Evolutionary conservation across 331 rosid genomes (phyloP).

Genomic region (Prunus yedoensis): DNA sequence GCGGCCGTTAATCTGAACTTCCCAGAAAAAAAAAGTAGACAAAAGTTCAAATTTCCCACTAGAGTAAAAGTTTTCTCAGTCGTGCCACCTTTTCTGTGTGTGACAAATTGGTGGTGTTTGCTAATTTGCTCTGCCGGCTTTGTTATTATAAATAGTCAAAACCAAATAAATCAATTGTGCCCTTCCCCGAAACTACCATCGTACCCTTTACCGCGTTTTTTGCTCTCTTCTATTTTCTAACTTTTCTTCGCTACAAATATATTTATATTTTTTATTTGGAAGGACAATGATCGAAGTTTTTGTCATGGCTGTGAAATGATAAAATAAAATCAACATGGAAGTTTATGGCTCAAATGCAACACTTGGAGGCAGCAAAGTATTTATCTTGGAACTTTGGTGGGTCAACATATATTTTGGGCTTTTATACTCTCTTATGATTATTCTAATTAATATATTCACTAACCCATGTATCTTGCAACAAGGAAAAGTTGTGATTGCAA

Average conservation of each 20-base stretch:
- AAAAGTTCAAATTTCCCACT: neutral
- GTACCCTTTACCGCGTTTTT: neutral
- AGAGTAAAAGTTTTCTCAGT: neutral
- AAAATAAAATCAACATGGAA: no score
- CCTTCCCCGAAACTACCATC: neutral
- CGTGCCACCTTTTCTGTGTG: neutral
- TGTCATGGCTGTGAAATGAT: no score
- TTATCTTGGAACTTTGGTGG: no score
- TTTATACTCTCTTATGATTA: no score
- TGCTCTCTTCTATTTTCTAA: neutral
- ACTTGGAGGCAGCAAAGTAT: neutral
- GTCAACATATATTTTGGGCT: no score
- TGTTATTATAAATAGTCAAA: neutral
- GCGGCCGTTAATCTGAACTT: neutral
- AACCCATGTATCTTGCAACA: neutral
- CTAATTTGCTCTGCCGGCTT: neutral
- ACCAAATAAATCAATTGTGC: neutral
- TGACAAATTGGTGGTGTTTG: neutral
- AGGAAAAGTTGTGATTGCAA: neutral
- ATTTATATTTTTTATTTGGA: no score
- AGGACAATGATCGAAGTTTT: no score
- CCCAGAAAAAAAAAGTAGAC: neutral
- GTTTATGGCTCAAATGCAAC: neutral
- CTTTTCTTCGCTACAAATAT: neutral
- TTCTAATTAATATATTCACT: no score